Evolutionary conservation across 345 rosid genomes (phyloP).

Genomic region (Lumnitzera racemosa): DNA sequence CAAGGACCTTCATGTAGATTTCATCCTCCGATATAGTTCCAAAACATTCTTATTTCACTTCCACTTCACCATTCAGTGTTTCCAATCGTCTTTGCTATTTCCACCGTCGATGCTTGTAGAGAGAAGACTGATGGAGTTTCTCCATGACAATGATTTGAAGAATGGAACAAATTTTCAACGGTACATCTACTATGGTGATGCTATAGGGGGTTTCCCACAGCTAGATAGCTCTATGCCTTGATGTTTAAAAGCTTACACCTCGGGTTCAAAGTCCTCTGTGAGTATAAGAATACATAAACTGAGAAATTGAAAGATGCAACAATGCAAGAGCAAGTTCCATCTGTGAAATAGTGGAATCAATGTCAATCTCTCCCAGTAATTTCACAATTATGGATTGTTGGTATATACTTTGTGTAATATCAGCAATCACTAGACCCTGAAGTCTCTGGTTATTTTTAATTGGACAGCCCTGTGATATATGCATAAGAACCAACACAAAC

Average conservation of each 20-base stretch:
- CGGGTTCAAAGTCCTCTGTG: too few relatives aligned
- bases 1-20: too few relatives aligned
- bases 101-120: too few relatives aligned
- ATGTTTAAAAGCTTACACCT: too few relatives aligned
- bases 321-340: slow-evolving; percentile 67
- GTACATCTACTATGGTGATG: too few relatives aligned
- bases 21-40: too few relatives aligned
- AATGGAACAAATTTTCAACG: slow-evolving; percentile 30
- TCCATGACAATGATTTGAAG: not conserved
- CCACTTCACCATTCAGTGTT: too few relatives aligned
- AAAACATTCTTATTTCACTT: too few relatives aligned
- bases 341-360: slow-evolving; percentile 70
- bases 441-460: slow-evolving; percentile 55
- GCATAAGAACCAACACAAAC: slow-evolving; percentile 52
- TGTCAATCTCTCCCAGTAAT: slow-evolving; percentile 59
- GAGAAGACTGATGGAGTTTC: not conserved
- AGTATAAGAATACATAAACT: too few relatives aligned
- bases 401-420: slow-evolving; percentile 53
- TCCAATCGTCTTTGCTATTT: too few relatives aligned
- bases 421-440: slow-evolving; percentile 76
- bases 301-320: slow-evolving; percentile 11
- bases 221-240: too few relatives aligned
- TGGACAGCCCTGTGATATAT: slow-evolving; percentile 37
- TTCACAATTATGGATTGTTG: slow-evolving; percentile 49
- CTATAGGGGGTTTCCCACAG: too few relatives aligned